Conservation (phyloP, 1,139 yeast genomes). For the Diutina rugosa region DNA sequence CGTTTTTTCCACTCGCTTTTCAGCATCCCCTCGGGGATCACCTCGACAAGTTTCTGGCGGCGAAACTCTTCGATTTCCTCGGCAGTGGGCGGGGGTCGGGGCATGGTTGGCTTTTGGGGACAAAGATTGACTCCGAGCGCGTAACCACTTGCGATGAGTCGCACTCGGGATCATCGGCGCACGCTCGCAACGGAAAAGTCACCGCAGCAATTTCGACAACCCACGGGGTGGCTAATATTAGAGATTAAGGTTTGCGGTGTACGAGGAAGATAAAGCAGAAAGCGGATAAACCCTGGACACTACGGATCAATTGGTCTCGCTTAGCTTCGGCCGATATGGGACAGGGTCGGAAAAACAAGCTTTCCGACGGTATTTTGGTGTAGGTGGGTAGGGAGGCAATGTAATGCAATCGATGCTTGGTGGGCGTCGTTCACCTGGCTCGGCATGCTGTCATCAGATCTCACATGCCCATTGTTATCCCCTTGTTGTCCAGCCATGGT, state of each 20-base stretch:
- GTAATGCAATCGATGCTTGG: neutral
- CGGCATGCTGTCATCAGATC: neutral
- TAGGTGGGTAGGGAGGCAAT: neutral
- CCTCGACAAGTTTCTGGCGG: neutral
- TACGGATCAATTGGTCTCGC: too few relatives aligned
- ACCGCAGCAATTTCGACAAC: too few relatives aligned
- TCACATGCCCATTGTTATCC: neutral
- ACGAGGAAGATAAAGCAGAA: too few relatives aligned
- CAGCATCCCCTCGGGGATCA: slow-evolving; percentile 1
- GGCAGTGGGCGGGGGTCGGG: neutral
- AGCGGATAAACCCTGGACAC: too few relatives aligned
- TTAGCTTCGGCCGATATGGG: too few relatives aligned
- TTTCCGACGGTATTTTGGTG: neutral
- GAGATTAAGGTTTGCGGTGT: too few relatives aligned
- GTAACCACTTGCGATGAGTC: neutral
- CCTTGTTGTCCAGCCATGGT: too few relatives aligned
- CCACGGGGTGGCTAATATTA: too few relatives aligned
- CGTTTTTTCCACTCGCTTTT: slow-evolving; percentile 71
- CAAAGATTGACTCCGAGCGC: neutral
- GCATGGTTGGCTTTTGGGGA: neutral
- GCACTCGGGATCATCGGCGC: neutral
- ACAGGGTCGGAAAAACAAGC: too few relatives aligned
- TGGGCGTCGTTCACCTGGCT: neutral
- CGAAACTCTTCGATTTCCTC: neutral
- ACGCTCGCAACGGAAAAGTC: neutral